phyloP scores from a whole-genome alignment of 2,329 filamentous ascomycete species.

The Graphilbum sp. region DNA sequence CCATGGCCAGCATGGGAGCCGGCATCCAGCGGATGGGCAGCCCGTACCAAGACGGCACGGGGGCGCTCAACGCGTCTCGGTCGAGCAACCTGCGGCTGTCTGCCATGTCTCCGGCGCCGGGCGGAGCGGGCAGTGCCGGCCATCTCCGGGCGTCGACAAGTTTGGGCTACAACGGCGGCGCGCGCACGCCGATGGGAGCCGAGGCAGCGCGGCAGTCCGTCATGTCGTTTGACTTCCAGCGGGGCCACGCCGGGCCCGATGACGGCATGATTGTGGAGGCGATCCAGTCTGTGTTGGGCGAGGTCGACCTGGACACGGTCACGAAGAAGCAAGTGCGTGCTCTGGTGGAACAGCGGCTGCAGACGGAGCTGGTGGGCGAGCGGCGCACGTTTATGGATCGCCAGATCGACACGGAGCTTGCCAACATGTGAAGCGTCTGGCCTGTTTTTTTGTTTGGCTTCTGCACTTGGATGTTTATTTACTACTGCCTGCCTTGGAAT shows the following conservation, averaged over 20 bases:
- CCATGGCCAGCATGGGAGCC: conserved; percentile 51
- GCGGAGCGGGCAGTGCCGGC: conserved; percentile 12
- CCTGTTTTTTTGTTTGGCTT: no score
- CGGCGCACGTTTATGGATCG: conserved; percentile 78
- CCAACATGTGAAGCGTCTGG: conserved; percentile 91
- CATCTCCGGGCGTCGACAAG: conserved; percentile 23
- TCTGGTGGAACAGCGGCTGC: conserved; percentile 81
- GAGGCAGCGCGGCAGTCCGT: conserved; percentile 28
- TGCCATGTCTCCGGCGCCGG: conserved; percentile 29
- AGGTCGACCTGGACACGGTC: conserved; percentile 90
- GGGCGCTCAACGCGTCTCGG: conserved; percentile 18
- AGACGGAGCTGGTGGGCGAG: conserved; percentile 76
- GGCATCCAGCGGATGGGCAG: conserved; percentile 32
- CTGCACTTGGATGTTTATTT: no score
- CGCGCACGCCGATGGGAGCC: conserved; percentile 27
- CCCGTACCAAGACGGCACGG: conserved; percentile 40
- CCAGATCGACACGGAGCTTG: conserved; percentile 84
- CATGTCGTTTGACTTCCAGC: conserved; percentile 44
- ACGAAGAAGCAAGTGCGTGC: conserved; percentile 95
- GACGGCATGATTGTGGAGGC: conserved; percentile 70
- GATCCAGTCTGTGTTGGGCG: conserved; percentile 64
- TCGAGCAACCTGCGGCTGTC: conserved; percentile 40
- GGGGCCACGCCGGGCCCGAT: conserved; percentile 48
- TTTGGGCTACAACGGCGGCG: conserved; percentile 31
- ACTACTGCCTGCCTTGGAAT: no score